Conservation (phyloP, 805 yeast genomes). For the Barnettozyma salicaria region DNA sequence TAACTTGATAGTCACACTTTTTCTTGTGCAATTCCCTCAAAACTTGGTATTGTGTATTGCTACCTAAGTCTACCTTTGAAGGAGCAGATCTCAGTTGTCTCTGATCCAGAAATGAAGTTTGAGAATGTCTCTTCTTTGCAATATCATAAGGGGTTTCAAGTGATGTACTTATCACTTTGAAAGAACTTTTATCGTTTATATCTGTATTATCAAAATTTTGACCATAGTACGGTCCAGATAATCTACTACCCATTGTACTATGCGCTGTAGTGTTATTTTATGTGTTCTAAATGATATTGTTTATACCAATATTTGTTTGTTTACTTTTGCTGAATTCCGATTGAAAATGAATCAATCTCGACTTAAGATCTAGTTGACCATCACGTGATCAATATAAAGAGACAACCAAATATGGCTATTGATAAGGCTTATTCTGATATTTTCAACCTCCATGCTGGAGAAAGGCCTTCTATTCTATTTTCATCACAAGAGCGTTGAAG, state of each 20-base stretch:
- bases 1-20: conserved; percentile 36
- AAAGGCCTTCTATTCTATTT: too few species aligned
- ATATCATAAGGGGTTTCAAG: conserved; percentile 28
- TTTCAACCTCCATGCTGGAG: too few species aligned
- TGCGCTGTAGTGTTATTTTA: too few species aligned
- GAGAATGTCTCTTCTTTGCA: conserved; percentile 21
- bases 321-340: conserved; percentile 26
- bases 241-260: conserved; percentile 2
- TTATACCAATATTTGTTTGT: not conserved
- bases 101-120: conserved; percentile 1
- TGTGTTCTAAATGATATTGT: too few species aligned
- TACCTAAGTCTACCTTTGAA: conserved; percentile 1
- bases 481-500: too few species aligned
- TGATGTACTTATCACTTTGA: conserved; percentile 18
- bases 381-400: too few species aligned
- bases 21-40: conserved; percentile 20
- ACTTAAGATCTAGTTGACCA: too few species aligned
- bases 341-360: too few species aligned
- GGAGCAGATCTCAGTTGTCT: conserved; percentile 3
- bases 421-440: too few species aligned
- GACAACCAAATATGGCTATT: too few species aligned
- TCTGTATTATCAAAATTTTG: conserved; percentile 1
- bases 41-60: conserved; percentile 1
- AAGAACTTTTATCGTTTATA: conserved; percentile 13
- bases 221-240: conserved; percentile 14